phyloP scores from a whole-genome alignment of 129 eudicot genomes.

The Artemisia argyi region DNA sequence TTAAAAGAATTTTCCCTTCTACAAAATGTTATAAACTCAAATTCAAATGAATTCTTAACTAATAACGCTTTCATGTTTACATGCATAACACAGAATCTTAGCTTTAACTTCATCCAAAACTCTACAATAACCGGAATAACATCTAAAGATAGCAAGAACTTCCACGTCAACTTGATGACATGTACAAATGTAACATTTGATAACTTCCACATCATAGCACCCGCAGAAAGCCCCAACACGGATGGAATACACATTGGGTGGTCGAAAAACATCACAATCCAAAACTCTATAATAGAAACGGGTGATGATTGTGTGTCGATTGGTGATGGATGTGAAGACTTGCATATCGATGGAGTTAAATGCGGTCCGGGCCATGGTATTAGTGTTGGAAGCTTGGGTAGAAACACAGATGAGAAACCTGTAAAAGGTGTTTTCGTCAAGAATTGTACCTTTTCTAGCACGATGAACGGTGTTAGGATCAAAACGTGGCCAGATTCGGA shows the following conservation, averaged over 20 bases:
- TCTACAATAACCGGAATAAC: conserved; percentile 44
- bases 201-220: conserved; percentile 37
- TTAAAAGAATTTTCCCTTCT: too few species aligned
- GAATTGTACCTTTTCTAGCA: conserved; percentile 43
- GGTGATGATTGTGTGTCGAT: conserved; percentile 81
- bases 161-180: conserved; percentile 43
- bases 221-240: conserved; percentile 49
- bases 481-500: conserved; percentile 62
- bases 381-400: conserved; percentile 76
- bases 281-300: conserved; percentile 35
- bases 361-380: conserved; percentile 90
- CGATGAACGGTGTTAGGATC: conserved; percentile 52
- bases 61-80: conserved; percentile 5
- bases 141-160: conserved; percentile 50
- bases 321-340: conserved; percentile 48
- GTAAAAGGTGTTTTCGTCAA: conserved; percentile 42
- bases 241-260: conserved; percentile 71
- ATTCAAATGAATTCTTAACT: neutral
- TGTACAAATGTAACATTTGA: conserved; percentile 46
- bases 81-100: conserved; percentile 35
- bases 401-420: conserved; percentile 35
- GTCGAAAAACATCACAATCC: conserved; percentile 31
- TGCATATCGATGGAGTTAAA: conserved; percentile 36
- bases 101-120: conserved; percentile 50
- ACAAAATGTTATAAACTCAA: neutral